Conservation (phyloP, 1,284 basidiomycete genomes). For the Tylopilus sp. region DNA sequence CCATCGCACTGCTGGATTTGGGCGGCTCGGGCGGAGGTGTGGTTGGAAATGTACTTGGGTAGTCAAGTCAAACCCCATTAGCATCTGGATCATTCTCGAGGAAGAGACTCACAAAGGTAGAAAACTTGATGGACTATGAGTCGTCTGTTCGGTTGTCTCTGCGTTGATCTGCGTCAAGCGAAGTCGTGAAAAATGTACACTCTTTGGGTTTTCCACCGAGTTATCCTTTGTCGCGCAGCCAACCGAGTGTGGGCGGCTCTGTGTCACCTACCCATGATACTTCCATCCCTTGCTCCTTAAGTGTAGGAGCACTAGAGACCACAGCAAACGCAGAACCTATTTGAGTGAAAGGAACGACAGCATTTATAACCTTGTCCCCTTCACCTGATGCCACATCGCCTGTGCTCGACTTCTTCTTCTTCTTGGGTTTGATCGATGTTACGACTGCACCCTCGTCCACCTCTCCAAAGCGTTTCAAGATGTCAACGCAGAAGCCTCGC, state of each 20-base stretch:
- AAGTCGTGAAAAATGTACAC: neutral
- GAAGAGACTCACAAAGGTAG: conserved; percentile 40
- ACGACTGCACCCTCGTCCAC: conserved; percentile 73
- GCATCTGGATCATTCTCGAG: neutral
- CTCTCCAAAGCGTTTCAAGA: conserved; percentile 63
- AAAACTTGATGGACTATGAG: conserved; percentile 31
- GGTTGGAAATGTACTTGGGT: conserved; percentile 32
- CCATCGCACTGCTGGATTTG: conserved; percentile 46
- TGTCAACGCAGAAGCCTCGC: conserved; percentile 61
- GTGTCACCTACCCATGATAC: conserved; percentile 75
- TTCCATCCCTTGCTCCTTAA: conserved; percentile 60
- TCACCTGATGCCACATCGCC: conserved; percentile 2
- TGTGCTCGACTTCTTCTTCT: conserved; percentile 22
- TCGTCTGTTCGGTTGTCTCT: conserved; percentile 9
- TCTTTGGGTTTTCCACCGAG: conserved; percentile 49
- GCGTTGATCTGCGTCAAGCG: neutral
- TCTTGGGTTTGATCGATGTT: conserved; percentile 67
- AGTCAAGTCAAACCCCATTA: conserved; percentile 20
- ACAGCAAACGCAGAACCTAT: conserved; percentile 80
- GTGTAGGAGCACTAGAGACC: conserved; percentile 58
- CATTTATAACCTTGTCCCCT: conserved; percentile 71
- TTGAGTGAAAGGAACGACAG: conserved; percentile 78
- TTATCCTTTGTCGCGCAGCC: conserved; percentile 79
- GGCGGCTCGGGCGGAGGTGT: conserved; percentile 35
- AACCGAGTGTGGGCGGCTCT: conserved; percentile 80